Evolutionary conservation across 1,284 basidiomycete genomes (phyloP).

Genomic region (Moniliella sp.): DNA sequence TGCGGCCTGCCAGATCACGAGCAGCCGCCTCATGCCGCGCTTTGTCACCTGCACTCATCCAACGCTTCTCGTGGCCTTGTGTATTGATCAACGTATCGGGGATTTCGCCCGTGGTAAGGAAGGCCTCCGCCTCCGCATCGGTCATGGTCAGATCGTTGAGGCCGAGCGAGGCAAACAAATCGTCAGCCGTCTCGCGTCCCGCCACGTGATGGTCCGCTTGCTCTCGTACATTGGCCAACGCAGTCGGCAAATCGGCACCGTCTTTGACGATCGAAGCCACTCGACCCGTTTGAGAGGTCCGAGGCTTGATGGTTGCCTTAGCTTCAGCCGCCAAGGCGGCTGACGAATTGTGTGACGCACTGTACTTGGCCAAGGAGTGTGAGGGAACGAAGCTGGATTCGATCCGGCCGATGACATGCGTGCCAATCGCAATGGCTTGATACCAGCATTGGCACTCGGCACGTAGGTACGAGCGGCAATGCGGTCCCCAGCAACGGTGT

Average conservation of each 20-base stretch:
- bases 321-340: conserved; percentile 18
- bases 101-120: conserved; percentile 7
- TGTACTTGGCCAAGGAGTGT: conserved; percentile 6
- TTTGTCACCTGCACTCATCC: background rate
- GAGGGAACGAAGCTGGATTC: no score
- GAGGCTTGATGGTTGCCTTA: conserved; percentile 9
- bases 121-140: conserved; percentile 21
- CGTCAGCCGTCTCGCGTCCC: conserved; percentile 14
- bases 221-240: conserved; percentile 9
- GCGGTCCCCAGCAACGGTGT: background rate
- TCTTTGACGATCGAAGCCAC: conserved; percentile 11
- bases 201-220: conserved; percentile 8
- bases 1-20: background rate
- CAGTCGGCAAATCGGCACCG: conserved; percentile 11
- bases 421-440: conserved; percentile 19
- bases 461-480: conserved; percentile 6
- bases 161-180: conserved; percentile 22
- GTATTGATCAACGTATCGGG: no score
- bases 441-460: conserved; percentile 11
- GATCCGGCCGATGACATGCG: conserved; percentile 12
- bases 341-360: conserved; percentile 9
- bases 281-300: conserved; percentile 3
- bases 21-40: background rate
- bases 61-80: background rate
- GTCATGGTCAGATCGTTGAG: conserved; percentile 17